These are phyloP conservation scores for Tieghemostelium lacteum DNA, from an alignment of 78 protist species.

Conservation along the genomic window DNA sequence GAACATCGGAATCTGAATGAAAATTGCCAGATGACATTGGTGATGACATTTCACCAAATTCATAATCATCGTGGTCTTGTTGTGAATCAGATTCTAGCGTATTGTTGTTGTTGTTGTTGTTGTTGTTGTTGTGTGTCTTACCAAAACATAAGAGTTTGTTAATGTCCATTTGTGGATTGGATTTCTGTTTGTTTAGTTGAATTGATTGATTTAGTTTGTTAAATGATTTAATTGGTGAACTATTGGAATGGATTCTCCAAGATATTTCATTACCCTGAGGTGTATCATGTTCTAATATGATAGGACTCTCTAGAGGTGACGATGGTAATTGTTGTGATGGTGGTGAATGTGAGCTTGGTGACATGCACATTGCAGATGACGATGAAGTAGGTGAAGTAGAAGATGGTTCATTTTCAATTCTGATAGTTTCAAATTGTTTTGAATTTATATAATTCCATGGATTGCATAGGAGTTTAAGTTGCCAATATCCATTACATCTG, in stretches of 20 bases:
- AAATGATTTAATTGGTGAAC: neutral
- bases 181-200: too few species aligned
- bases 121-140: neutral
- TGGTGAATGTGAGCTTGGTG: neutral
- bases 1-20: slow-evolving; percentile 24
- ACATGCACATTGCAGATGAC: neutral
- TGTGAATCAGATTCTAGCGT: neutral
- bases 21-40: neutral
- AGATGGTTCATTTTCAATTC: slow-evolving; percentile 30
- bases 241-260: neutral
- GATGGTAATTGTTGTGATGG: neutral
- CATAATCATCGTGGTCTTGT: neutral
- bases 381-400: neutral
- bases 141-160: too few species aligned
- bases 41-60: slow-evolving; percentile 11
- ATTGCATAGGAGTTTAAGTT: slow-evolving; percentile 51
- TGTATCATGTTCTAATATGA: neutral
- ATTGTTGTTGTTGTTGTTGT: neutral
- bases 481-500: slow-evolving; percentile 77
- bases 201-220: neutral
- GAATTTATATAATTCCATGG: slow-evolving; percentile 66
- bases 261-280: neutral
- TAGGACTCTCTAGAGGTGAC: neutral
- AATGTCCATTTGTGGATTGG: too few species aligned
- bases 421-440: slow-evolving; percentile 61